Evolutionary conservation across 2,329 filamentous ascomycete species (phyloP), one percentile per base, ranked within the genome.

Genomic region (Beauveria bassiana): DNA sequence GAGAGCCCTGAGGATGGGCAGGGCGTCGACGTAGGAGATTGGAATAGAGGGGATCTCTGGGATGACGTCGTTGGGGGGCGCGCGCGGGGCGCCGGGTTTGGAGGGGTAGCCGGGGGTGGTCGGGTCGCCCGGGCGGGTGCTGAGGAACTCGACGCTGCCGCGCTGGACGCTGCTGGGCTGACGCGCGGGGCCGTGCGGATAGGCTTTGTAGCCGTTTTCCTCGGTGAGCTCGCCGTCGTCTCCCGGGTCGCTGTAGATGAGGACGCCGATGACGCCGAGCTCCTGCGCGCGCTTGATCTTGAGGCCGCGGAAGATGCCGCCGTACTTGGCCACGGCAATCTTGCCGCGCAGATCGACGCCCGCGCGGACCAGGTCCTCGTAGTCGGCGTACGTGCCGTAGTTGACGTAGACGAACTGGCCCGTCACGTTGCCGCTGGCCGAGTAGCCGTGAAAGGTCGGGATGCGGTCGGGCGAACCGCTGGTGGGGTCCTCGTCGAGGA

Each of bases 71-170:
- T 91, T 80, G 0, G 87, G 85, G 8, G 91, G 85, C 62, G 86
- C 80, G 26, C 93, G 87, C 42, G 91, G 90, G 26, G 81, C 89
- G n/a, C 89, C 93, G 5, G 93, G 93, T 72, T 93, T 93, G 0
- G 92, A 96, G 8, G 93, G 90, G 70, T 96, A 97, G 12, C 95
- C 95, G 20, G 92, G 91, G 0, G 95, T 98, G 0, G 95, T 96
- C 72, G 93, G 93, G 70, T 98, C 83, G 65, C 89, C 88, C 64
- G 79, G 84, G 59, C 77, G 80, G 66, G 81, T 79, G 78, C 88
- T 91, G 63, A 96, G 74, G 68, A 91, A 96, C 73, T 95, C 86
- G 8, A 88, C 85, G 70, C 91, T 96, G 65, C 93, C 93, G 67
- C 93, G 82, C 75, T 98, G 93, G 12, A 98, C 92, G 67, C 89